Evolutionary conservation across 768 basidiomycete species (phyloP), one percentile per base, ranked within the genome.

Genomic region (Termitomyces sp.): DNA sequence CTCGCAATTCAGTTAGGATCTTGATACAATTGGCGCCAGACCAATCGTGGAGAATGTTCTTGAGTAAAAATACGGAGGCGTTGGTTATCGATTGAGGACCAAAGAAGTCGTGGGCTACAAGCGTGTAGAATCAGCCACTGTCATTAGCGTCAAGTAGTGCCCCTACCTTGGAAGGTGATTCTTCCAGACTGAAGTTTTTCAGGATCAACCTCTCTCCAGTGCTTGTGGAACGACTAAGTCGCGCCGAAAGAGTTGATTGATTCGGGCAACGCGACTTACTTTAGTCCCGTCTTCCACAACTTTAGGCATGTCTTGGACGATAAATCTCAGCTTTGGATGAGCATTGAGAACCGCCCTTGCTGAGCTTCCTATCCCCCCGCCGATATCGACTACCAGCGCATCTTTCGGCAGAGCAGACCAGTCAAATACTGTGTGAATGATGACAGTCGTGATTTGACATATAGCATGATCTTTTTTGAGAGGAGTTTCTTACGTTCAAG

Each of bases 11-110:
- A 5, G 59, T 58, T 14, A 82, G 67, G 60, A 81, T 76, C 46
- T 72, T 73, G 48, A 67, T 51, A 23, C 66, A 67, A 59, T 72
- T 71, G 46, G 64, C 69, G 62, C 86, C 82, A 0, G 85, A 78
- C 86, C 87, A 88, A 64, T 88, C 84, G 62, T 87, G 87, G 47
- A 85, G 73, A 49, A 87, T 78, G 12, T 80, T 78, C 47, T 84
- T 79, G 20, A 88, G 66, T 9, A 87, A 64, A 67, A 82, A 88
- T 18, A 86, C 78, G 28, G 68, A 58, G 0, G 81, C 79, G 69
- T 79, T 64, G 58, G 63, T 65, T 26, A 64, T 53, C 26, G 68
- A 69, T 62, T 87, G 84, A 4, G 82, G 80, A 4, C 70, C 59
- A 36, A 72, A 73, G 62, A 72, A 73, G 57, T 74, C 67, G 35